Conservation (phyloP, 1,284 basidiomycete species). For the Ganoderma leucocontextum region DNA sequence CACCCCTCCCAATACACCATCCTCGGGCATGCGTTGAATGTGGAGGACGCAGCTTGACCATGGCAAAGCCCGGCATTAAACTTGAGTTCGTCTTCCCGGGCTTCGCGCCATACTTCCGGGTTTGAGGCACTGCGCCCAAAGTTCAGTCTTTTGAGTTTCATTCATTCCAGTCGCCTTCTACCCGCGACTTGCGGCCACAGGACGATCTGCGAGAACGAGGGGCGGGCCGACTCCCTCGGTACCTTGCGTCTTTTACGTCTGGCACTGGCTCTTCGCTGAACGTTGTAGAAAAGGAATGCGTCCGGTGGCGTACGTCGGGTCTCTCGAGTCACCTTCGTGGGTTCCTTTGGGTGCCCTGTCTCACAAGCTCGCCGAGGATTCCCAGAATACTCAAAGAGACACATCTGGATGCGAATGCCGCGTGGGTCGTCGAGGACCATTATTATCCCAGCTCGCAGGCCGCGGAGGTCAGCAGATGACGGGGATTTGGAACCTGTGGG, state of each 20-base stretch:
- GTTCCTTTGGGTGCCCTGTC: background rate
- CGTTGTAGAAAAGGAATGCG: background rate
- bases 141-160: background rate
- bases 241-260: background rate
- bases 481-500: background rate
- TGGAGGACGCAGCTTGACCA: background rate
- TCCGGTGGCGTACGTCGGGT: background rate
- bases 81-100: background rate
- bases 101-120: background rate
- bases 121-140: background rate
- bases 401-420: background rate
- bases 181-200: background rate
- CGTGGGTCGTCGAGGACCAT: background rate
- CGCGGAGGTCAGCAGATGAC: background rate
- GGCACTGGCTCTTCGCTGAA: background rate
- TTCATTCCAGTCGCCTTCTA: background rate
- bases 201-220: background rate
- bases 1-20: background rate
- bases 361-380: constrained; percentile 3
- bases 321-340: background rate
- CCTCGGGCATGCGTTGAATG: background rate
- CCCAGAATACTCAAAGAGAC: background rate
- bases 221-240: background rate
- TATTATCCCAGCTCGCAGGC: background rate
- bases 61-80: background rate